Conservation (phyloP, 2,329 filamentous ascomycete genomes). For the Microascus cirrosus region DNA sequence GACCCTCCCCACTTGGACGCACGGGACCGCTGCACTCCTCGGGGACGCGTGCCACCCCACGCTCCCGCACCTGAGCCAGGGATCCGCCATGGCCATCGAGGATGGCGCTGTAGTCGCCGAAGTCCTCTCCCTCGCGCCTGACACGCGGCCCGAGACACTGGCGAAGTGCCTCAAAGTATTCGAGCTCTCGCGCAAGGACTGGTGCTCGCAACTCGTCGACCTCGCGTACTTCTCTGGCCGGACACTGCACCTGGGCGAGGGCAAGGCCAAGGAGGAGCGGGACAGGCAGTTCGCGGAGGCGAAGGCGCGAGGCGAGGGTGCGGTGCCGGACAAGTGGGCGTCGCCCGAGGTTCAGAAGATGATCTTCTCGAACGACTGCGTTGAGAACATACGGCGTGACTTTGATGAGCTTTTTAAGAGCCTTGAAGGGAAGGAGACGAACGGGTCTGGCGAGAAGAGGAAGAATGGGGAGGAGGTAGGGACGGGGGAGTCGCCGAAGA, state of each 20-base stretch:
- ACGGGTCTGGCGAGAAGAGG: too few species aligned
- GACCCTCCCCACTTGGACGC: conserved; percentile 45
- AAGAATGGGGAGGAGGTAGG: too few species aligned
- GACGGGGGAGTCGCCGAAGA: too few species aligned
- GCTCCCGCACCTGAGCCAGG: conserved; percentile 55
- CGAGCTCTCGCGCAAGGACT: conserved; percentile 43
- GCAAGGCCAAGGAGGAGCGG: conserved; percentile 45
- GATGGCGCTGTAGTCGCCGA: conserved; percentile 51
- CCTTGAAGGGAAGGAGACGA: neutral
- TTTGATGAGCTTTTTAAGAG: conserved; percentile 34
- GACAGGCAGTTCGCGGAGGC: conserved; percentile 44
- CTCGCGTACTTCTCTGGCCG: conserved; percentile 39
- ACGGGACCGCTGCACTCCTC: conserved; percentile 43
- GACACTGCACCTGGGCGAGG: conserved; percentile 46
- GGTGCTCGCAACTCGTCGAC: conserved; percentile 40
- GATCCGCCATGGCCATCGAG: conserved; percentile 58
- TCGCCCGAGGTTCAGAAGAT: conserved; percentile 57
- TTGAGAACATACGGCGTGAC: conserved; percentile 36
- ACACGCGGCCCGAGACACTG: conserved; percentile 24
- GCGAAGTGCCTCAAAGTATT: conserved; percentile 41
- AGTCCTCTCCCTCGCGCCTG: conserved; percentile 29
- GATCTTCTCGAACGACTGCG: conserved; percentile 55
- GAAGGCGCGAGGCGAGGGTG: conserved; percentile 34
- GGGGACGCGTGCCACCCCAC: conserved; percentile 60
- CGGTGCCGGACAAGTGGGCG: conserved; percentile 57